Evolutionary conservation across 2,329 filamentous ascomycete genomes (phyloP), one percentile per base, ranked within the genome.

Genomic region (Didymella pinodella): DNA sequence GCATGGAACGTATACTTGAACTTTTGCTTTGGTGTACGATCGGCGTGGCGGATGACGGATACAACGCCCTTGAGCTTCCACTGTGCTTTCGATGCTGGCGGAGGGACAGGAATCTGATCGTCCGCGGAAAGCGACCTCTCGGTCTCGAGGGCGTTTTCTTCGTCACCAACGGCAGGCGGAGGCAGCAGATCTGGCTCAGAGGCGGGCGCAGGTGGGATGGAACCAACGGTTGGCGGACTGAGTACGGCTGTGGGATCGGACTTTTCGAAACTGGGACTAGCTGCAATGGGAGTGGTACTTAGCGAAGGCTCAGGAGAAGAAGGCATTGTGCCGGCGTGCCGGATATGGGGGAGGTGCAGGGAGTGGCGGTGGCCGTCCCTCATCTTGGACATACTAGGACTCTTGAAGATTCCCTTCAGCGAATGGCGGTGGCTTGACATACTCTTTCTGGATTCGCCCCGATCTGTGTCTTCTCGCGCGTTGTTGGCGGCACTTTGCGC

Each of bases 1-100:
- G 93, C 96, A 73, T 99, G 95, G 70, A 99, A 98, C 0, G 95
- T 99, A 71, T 98, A 99, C 76, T 99, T 99, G 83, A 97, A 97
- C 76, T 99, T 99, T 72, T 99, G 95, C 79, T 99, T 99, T 2
- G 95, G 95, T 1, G 95, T 99, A 56, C 95, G 90, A 79, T 99
- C 95, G 2, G 96, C 96, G 77, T 99, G 95, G 28, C 95, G 88
- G 65, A 99, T 93, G 16, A 99, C 95, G 2, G 93, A 94, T 0
- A 99, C 94, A 79, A 99, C 93, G 12, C 95, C 95, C 79, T 99
- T 99, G 51, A 99, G 82, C 77, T 97, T 98, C 95, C 95, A 99
- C 11, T 95, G 92, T 72, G 96, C 93, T 70, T 97, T 97, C 0
- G 90, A 90, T 3, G 81, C 79, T 32, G 82, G 82, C 5, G 82